These are phyloP conservation scores for Pichia eremophila DNA, from an alignment of 805 yeast genomes.

Conservation along the genomic window DNA sequence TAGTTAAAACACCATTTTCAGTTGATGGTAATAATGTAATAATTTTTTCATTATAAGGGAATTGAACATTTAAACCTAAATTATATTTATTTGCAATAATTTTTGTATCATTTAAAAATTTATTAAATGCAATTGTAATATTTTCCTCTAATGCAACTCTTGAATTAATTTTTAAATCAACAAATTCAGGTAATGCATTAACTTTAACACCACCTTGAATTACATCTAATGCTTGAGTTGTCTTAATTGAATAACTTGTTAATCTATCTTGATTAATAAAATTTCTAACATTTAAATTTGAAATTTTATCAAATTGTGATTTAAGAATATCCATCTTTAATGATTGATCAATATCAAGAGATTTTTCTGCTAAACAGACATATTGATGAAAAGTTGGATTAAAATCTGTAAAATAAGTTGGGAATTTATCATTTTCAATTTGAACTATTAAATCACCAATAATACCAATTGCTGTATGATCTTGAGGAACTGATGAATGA, in stretches of 20 bases:
- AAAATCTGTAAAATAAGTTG: constrained; percentile 29
- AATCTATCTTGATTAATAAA: constrained; percentile 22
- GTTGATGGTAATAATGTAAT: constrained; percentile 22
- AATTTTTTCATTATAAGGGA: constrained; percentile 10
- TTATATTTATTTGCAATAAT: constrained; percentile 29
- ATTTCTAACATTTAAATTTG: constrained; percentile 31
- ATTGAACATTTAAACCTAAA: constrained; percentile 20
- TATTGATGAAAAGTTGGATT: constrained; percentile 37
- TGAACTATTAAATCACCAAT: constrained; percentile 31
- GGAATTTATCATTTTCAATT: constrained; percentile 31
- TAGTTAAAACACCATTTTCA: constrained; percentile 12
- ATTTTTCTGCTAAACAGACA: constrained; percentile 39
- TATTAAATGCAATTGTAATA: constrained; percentile 26
- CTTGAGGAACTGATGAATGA: constrained; percentile 42
- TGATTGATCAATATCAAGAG: constrained; percentile 25
- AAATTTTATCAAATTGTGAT: constrained; percentile 27
- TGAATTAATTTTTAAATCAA: constrained; percentile 33
- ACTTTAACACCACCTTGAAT: constrained; percentile 40
- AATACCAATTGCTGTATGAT: constrained; percentile 40
- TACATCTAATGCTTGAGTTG: constrained; percentile 41
- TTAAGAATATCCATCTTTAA: constrained; percentile 31
- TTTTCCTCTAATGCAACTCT: constrained; percentile 38
- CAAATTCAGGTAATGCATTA: constrained; percentile 43
- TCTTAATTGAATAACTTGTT: constrained; percentile 31
- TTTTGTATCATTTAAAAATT: constrained; percentile 25